Conservation (phyloP, 306 rosid species). For the Acacia confusa region DNA sequence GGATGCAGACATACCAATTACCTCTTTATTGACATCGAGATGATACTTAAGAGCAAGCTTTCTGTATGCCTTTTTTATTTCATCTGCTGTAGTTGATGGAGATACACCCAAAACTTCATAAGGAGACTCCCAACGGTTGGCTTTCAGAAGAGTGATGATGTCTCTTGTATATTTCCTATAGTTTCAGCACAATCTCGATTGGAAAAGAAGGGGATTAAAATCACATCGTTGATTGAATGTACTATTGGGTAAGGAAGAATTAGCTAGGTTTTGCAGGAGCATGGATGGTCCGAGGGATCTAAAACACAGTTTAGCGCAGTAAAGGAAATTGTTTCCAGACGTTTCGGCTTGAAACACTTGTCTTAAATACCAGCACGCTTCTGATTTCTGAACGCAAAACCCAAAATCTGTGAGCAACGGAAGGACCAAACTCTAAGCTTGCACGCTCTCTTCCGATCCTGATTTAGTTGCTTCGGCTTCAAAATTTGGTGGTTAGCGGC, state of each 20-base stretch:
- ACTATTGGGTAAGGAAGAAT: constrained; percentile 38
- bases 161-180: constrained; percentile 32
- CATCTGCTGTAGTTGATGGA: constrained; percentile 63
- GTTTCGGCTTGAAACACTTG: neutral
- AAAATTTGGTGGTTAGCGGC: neutral
- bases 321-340: constrained; percentile 28
- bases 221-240: constrained; percentile 19
- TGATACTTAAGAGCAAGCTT: constrained; percentile 95
- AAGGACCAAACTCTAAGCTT: neutral
- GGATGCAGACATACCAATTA: constrained; percentile 24
- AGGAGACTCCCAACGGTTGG: constrained; percentile 72
- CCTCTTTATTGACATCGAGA: constrained; percentile 98
- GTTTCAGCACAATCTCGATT: constrained; percentile 28
- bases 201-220: neutral
- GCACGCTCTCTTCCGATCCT: neutral
- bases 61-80: constrained; percentile 88
- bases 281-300: constrained; percentile 39
- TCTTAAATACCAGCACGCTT: neutral
- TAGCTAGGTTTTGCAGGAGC: constrained; percentile 35
- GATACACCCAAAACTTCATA: constrained; percentile 80
- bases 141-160: constrained; percentile 30
- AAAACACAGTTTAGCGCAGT: constrained; percentile 20
- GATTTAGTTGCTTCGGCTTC: neutral
- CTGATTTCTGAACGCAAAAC: neutral
- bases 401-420: neutral